Percentiles rank a stretch among this genome's conserved stretches.
These are phyloP conservation scores for Phytophthora tentaculata DNA, from an alignment of 352 stramenopile species.

Conservation along the genomic window DNA sequence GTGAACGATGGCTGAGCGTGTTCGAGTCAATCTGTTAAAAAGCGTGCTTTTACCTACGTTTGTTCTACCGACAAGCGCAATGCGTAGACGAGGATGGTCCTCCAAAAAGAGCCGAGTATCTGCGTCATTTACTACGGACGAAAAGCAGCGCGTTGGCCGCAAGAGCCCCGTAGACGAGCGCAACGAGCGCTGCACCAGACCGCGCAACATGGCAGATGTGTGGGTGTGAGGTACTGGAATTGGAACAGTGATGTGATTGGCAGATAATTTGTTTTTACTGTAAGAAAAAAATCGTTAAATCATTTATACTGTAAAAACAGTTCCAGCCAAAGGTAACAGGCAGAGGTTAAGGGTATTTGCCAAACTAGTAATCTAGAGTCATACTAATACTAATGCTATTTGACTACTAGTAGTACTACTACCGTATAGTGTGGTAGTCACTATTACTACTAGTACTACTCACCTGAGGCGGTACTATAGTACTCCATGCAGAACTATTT, in stretches of 20 bases:
- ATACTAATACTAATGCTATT: too few species aligned
- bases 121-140: constrained; percentile 2
- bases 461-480: too few species aligned
- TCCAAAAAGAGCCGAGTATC: constrained; percentile 19
- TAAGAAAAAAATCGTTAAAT: background rate
- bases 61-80: constrained; percentile 83
- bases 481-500: too few species aligned
- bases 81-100: constrained; percentile 66
- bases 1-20: constrained; percentile 80
- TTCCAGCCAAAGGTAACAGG: too few species aligned
- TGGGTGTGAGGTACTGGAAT: background rate
- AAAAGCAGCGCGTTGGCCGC: constrained; percentile 32
- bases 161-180: constrained; percentile 15
- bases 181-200: constrained; percentile 38
- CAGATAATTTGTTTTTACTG: background rate
- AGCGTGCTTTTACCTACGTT: constrained; percentile 90
- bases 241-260: constrained; percentile 4
- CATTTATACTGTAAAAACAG: constrained; percentile 1
- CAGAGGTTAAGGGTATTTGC: too few species aligned
- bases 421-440: too few species aligned
- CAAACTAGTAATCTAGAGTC: too few species aligned
- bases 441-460: too few species aligned
- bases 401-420: too few species aligned
- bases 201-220: constrained; percentile 40
- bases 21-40: constrained; percentile 86